phyloP scores from a whole-genome alignment of 495 filamentous ascomycete species.

The Podospora pseudopauciseta region DNA sequence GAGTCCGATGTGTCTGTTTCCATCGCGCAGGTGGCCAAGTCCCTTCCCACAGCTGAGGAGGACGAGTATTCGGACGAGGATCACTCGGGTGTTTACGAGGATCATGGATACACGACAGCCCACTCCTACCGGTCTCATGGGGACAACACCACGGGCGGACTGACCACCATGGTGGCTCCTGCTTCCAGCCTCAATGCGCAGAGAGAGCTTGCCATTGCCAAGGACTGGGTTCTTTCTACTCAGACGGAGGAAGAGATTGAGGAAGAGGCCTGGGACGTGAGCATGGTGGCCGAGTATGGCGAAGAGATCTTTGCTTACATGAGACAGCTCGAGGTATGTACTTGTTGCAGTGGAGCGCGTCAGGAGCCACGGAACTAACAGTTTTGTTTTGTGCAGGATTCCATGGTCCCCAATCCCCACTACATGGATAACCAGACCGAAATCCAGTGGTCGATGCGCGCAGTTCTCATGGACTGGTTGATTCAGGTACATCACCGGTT shows the following conservation, averaged over 20 bases:
- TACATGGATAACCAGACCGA: conserved; percentile 98
- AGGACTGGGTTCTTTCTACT: conserved; percentile 59
- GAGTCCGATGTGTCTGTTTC: conserved; percentile 7
- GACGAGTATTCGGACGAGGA: conserved; percentile 78
- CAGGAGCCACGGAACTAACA: conserved; percentile 10
- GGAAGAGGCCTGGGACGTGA: conserved; percentile 90
- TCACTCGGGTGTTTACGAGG: conserved; percentile 73
- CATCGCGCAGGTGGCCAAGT: conserved; percentile 14
- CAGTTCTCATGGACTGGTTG: conserved; percentile 97
- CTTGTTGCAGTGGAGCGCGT: background rate
- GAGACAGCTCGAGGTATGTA: conserved; percentile 78
- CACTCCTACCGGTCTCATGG: conserved; percentile 68
- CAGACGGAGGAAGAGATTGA: conserved; percentile 59
- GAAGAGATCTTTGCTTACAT: conserved; percentile 95
- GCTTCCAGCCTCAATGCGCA: conserved; percentile 57
- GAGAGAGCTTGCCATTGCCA: conserved; percentile 67
- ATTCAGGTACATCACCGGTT: conserved; percentile 94
- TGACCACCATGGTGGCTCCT: conserved; percentile 67
- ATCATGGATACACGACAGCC: conserved; percentile 74
- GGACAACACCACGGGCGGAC: conserved; percentile 75
- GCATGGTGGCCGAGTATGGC: conserved; percentile 95
- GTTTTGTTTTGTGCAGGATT: conserved; percentile 48
- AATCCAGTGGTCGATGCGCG: conserved; percentile 98
- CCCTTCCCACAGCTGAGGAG: conserved; percentile 45
- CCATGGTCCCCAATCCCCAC: conserved; percentile 77